phyloP scores from a whole-genome alignment of 306 rosid species.

The Cercis canadensis region DNA sequence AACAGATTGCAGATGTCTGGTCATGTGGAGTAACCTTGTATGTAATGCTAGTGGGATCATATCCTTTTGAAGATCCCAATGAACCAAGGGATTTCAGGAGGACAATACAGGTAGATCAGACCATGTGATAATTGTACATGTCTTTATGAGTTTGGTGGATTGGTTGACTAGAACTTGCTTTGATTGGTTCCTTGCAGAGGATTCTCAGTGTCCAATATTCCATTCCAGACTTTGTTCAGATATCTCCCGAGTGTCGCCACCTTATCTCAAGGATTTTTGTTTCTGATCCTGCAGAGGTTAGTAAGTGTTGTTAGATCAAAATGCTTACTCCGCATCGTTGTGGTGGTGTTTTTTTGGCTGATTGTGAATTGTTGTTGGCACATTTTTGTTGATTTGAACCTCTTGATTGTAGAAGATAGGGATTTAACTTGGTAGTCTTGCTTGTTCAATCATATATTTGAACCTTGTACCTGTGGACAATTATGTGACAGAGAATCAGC shows the following conservation, averaged over 20 bases:
- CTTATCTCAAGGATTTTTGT: conserved; percentile 85
- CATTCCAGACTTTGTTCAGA: conserved; percentile 73
- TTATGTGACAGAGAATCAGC: conserved; percentile 70
- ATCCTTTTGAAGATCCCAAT: conserved; percentile 94
- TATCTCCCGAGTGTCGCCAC: conserved; percentile 75
- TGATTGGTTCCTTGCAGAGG: conserved; percentile 62
- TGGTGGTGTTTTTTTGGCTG: not conserved
- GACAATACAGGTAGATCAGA: conserved; percentile 75
- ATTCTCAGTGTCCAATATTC: conserved; percentile 81
- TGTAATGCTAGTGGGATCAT: conserved; percentile 88
- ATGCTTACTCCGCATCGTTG: not conserved
- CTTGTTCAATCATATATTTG: conserved; percentile 6
- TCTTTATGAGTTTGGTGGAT: conserved; percentile 29
- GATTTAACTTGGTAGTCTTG: conserved; percentile 23
- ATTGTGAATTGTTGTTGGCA: not conserved
- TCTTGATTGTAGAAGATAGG: conserved; percentile 20
- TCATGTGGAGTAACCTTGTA: conserved; percentile 95
- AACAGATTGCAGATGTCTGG: conserved; percentile 95
- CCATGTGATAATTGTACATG: conserved; percentile 24
- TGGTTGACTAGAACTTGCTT: conserved; percentile 41
- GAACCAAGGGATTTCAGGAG: conserved; percentile 86
- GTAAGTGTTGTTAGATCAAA: conserved; percentile 13
- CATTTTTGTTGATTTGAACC: not conserved
- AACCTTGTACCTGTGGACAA: conserved; percentile 33
- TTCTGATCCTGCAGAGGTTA: conserved; percentile 78